Percentiles rank a stretch among this genome's conserved stretches.
Evolutionary conservation across 257 asterid species (phyloP).

Genomic region (Capsicum pubescens): DNA sequence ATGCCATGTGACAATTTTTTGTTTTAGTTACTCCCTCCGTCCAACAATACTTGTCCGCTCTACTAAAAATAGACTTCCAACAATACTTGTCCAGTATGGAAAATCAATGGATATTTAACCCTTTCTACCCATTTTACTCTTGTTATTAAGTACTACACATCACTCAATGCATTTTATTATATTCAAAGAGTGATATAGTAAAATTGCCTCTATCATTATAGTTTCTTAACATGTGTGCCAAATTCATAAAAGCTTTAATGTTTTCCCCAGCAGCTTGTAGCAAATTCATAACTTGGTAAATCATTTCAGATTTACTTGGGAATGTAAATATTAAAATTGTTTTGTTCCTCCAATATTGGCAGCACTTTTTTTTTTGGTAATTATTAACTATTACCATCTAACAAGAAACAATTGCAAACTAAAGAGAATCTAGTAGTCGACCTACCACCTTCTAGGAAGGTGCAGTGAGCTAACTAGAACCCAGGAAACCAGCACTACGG

Average conservation of each 20-base stretch:
- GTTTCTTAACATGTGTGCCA: too few species aligned
- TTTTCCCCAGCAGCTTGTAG: background rate
- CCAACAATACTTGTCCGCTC: too few species aligned
- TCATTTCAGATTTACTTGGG: background rate
- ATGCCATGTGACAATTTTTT: background rate
- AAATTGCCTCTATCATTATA: too few species aligned
- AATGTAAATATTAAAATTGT: background rate
- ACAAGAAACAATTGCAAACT: background rate
- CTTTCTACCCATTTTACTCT: too few species aligned
- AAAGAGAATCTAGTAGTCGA: background rate
- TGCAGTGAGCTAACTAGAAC: background rate
- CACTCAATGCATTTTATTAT: too few species aligned
- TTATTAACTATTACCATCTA: too few species aligned
- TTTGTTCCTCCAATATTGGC: slow-evolving; percentile 2
- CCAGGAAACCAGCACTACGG: background rate
- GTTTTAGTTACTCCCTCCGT: background rate
- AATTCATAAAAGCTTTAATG: background rate
- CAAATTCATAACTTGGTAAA: background rate
- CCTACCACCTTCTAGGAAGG: background rate
- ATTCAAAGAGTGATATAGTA: too few species aligned
- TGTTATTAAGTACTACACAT: too few species aligned
- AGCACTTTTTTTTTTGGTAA: too few species aligned
- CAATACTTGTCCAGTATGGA: too few species aligned
- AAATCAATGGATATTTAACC: too few species aligned
- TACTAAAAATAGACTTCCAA: too few species aligned